Evolutionary conservation across 441 rosid genomes (phyloP).

Genomic region (Eutrema salsugineum): DNA sequence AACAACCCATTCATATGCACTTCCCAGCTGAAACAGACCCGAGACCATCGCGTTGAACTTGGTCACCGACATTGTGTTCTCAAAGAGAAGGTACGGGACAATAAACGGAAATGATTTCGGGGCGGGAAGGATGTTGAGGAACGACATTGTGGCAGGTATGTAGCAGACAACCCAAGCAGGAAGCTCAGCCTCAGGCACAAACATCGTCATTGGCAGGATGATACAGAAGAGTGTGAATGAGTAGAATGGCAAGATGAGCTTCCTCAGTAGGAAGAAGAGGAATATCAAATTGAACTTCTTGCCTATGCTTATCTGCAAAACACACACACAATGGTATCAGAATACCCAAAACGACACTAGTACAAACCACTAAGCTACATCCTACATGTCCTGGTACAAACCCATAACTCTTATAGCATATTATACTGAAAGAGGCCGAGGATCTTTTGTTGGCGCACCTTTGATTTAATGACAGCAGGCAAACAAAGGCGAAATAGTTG

Average conservation of each 20-base stretch:
- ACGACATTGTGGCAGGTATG: slow-evolving; percentile 95
- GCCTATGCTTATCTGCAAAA: slow-evolving; percentile 65
- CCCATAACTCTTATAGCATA: neutral
- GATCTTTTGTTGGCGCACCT: slow-evolving; percentile 36
- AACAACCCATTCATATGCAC: slow-evolving; percentile 96
- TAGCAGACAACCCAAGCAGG: slow-evolving; percentile 95
- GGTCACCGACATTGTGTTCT: slow-evolving; percentile 97
- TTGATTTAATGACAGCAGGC: slow-evolving; percentile 59
- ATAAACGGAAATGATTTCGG: slow-evolving; percentile 91
- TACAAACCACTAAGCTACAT: neutral
- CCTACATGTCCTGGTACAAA: neutral
- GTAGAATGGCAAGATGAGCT: slow-evolving; percentile 90
- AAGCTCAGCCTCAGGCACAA: slow-evolving; percentile 89
- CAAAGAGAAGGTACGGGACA: slow-evolving; percentile 94
- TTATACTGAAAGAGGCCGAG: neutral
- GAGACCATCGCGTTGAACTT: slow-evolving; percentile 97
- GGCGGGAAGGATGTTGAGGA: slow-evolving; percentile 91
- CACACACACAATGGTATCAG: neutral
- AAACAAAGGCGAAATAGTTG: slow-evolving; percentile 89
- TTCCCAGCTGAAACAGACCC: slow-evolving; percentile 93
- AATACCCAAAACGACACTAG: neutral
- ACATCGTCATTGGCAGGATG: slow-evolving; percentile 96
- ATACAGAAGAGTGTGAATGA: slow-evolving; percentile 96
- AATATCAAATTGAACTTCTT: slow-evolving; percentile 93
- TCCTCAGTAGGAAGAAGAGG: slow-evolving; percentile 84